Evolutionary conservation across 768 basidiomycete species (phyloP).

Genomic region (Auricularia sp.): DNA sequence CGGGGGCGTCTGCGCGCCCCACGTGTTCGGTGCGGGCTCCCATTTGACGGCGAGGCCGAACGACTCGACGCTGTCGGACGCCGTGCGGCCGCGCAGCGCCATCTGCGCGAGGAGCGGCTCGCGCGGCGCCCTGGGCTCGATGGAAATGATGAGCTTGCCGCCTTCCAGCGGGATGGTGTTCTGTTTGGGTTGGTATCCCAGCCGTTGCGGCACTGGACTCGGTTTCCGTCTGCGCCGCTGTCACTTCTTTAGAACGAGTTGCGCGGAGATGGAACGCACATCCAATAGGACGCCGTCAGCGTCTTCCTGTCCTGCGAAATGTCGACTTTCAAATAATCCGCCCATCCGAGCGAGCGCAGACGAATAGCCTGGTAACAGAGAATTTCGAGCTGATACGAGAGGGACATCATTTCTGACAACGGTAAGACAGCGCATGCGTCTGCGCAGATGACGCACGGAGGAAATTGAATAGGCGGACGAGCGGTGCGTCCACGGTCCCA

Average conservation of each 20-base stretch:
- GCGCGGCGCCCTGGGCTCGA: constrained; percentile 24
- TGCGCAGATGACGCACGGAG: constrained; percentile 49
- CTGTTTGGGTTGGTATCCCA: constrained; percentile 16
- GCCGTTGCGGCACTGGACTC: constrained; percentile 18
- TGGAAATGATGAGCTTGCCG: constrained; percentile 65
- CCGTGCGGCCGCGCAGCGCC: constrained; percentile 33
- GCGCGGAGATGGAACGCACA: constrained; percentile 35
- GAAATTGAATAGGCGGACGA: constrained; percentile 80
- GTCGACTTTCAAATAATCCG: constrained; percentile 59
- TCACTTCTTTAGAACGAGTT: constrained; percentile 2
- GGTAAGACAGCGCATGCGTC: constrained; percentile 6
- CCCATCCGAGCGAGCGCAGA: constrained; percentile 82
- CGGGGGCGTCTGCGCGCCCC: constrained; percentile 34
- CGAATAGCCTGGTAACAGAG: constrained; percentile 77
- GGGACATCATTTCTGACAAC: constrained; percentile 70
- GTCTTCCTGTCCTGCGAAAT: constrained; percentile 60
- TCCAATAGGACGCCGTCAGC: constrained; percentile 77
- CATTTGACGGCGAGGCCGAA: constrained; percentile 41
- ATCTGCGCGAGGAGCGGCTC: neutral
- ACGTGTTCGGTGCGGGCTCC: constrained; percentile 61
- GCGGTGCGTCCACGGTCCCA: constrained; percentile 66
- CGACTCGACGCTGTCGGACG: neutral
- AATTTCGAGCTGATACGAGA: constrained; percentile 88
- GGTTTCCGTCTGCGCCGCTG: constrained; percentile 28
- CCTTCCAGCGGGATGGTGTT: constrained; percentile 50